These are phyloP conservation scores for Mitragyna speciosa DNA, from an alignment of 257 asterid species.

Conservation along the genomic window DNA sequence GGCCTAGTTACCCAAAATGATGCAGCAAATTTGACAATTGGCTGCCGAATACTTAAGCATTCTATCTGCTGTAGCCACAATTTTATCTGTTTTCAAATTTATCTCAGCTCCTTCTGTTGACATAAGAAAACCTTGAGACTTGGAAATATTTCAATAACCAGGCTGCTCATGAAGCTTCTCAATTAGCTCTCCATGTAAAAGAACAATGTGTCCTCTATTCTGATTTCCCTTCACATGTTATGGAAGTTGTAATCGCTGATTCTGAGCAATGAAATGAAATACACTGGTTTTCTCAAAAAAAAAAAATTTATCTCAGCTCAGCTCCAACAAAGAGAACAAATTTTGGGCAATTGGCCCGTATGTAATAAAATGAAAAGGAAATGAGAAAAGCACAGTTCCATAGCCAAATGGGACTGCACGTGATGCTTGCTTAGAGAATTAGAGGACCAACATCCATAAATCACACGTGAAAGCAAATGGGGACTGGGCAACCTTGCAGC, in stretches of 20 bases:
- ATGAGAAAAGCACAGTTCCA: neutral
- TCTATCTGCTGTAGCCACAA: neutral
- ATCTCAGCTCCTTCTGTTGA: too few species aligned
- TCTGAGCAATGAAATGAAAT: too few species aligned
- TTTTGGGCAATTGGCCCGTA: neutral
- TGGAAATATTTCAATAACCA: too few species aligned
- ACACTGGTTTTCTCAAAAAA: too few species aligned
- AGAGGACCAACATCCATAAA: neutral
- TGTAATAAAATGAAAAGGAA: neutral
- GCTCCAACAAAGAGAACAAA: neutral
- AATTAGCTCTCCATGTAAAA: too few species aligned
- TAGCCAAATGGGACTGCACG: neutral
- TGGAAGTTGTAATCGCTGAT: too few species aligned
- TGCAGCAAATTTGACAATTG: neutral
- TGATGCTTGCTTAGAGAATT: neutral
- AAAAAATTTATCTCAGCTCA: too few species aligned
- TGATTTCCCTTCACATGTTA: too few species aligned
- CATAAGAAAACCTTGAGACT: too few species aligned
- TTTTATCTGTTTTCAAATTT: neutral
- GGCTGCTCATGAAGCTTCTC: too few species aligned
- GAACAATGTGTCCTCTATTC: too few species aligned
- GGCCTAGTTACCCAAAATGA: neutral
- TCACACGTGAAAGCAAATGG: neutral
- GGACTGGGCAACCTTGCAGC: neutral
- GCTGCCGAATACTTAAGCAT: neutral